Evolutionary conservation across 371 early-diverging fungal species (phyloP), one percentile per base, ranked within the genome.

Genomic region (Catenaria anguillulae): DNA sequence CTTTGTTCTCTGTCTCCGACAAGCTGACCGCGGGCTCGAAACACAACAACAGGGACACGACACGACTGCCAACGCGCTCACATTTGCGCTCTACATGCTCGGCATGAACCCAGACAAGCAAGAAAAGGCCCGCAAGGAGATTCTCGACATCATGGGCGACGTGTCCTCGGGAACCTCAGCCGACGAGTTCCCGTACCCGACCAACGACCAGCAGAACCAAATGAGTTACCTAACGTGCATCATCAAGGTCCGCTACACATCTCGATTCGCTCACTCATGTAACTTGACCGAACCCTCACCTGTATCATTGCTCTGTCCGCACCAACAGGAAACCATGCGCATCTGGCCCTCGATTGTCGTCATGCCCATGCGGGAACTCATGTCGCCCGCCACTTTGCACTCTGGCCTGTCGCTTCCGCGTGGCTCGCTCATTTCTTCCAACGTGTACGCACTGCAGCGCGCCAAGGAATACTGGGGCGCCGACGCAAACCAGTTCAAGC

Each of bases 401-500:
- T 26, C 8, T 17, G 52, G 52, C 29, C 26, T 10, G 15, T 8
- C 8, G 17, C 29, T 50, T 8, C 52, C 52, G 29, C 4, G 4
- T 1, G 52, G 31, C 13, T 15, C 52, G 29, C 10, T 12, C 29
- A 15, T 50, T 17, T 29, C 29, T 8, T 15, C 29, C 15, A 4
- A 24, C 13, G 23, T 50, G 4, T 29, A 29, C 29, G 26, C 52
- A 31, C 8, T 29, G 29, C 52, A 50, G 29, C 52, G 4, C 29
- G 26, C 52, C 0, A 26, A 29, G 10, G 29, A 50, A 19, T 26
- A 77, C 24, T 85, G 85, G 85, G 83, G 84, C 13, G 63, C 67
- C 5, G 77, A 83, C 63, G 81, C 78, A 26, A 66, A 66, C 35
- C 67, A 75, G 33, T 85, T 83, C 68, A 60, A 65, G 40, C 84